phyloP scores from a whole-genome alignment of 116 monocot species.

The Zostera marina region DNA sequence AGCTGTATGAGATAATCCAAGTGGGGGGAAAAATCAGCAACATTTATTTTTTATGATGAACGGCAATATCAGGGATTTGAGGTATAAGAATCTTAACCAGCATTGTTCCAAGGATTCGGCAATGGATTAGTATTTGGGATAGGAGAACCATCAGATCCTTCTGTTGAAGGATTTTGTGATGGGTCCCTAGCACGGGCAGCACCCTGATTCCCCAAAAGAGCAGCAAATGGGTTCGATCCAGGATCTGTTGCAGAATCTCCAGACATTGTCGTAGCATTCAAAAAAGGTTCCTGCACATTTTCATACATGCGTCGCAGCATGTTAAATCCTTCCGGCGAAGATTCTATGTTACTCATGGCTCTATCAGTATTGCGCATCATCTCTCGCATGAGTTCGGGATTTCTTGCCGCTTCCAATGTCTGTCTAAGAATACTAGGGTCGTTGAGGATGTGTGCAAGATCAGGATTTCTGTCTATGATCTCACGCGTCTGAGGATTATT shows the following conservation, averaged over 20 bases:
- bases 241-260: slow-evolving; percentile 37
- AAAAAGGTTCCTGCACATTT: slow-evolving; percentile 84
- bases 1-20: slow-evolving; percentile 12
- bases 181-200: slow-evolving; percentile 23
- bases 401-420: slow-evolving; percentile 69
- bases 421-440: slow-evolving; percentile 62
- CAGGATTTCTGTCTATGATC: slow-evolving; percentile 70
- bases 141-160: slow-evolving; percentile 41
- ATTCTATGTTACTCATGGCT: slow-evolving; percentile 94
- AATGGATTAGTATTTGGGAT: slow-evolving; percentile 87
- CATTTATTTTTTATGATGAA: too few relatives aligned
- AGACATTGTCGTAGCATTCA: slow-evolving; percentile 87
- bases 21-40: not conserved
- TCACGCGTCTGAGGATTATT: slow-evolving; percentile 83
- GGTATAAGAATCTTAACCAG: slow-evolving; percentile 17
- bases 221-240: slow-evolving; percentile 62
- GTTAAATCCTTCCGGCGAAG: slow-evolving; percentile 85
- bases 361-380: slow-evolving; percentile 92
- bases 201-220: slow-evolving; percentile 52
- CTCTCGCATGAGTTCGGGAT: slow-evolving; percentile 85
- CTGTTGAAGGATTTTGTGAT: slow-evolving; percentile 23
- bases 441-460: slow-evolving; percentile 79
- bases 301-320: slow-evolving; percentile 97
- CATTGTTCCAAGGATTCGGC: slow-evolving; percentile 79
- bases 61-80: not conserved